Evolutionary conservation across 208 protist genomes (phyloP).

Genomic region (Porcisia deanei): DNA sequence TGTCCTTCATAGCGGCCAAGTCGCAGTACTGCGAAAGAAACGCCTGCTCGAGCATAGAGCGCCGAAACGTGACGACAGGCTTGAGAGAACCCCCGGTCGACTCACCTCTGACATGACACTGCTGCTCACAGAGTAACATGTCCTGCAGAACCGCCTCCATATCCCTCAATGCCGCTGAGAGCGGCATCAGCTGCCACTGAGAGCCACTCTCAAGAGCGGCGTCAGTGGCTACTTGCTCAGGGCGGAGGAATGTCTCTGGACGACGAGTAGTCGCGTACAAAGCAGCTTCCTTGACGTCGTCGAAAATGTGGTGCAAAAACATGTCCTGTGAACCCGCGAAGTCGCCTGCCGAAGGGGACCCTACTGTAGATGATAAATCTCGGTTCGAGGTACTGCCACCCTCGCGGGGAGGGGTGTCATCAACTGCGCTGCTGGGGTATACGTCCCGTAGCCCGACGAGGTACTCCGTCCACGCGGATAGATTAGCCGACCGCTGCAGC

Average conservation of each 20-base stretch:
- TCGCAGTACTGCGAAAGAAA: conserved; percentile 37
- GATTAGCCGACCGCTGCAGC: neutral
- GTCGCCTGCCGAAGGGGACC: neutral
- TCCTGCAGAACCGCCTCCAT: conserved; percentile 13
- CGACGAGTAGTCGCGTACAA: conserved; percentile 17
- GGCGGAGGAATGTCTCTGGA: conserved; percentile 11
- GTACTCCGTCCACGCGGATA: conserved; percentile 27
- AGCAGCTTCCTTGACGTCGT: conserved; percentile 18
- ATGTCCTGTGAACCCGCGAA: neutral
- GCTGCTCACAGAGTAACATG: conserved; percentile 5
- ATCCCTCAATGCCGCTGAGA: conserved; percentile 1
- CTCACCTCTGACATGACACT: neutral
- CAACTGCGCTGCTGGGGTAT: neutral
- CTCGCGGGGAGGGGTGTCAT: neutral
- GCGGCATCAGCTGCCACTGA: conserved; percentile 10
- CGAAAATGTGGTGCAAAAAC: conserved; percentile 25
- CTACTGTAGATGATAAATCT: neutral
- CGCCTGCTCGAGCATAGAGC: conserved; percentile 39
- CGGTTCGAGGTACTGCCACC: neutral
- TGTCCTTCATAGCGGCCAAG: neutral
- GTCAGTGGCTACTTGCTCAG: neutral
- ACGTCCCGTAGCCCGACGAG: conserved; percentile 19
- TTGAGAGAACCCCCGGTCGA: neutral
- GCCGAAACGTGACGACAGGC: conserved; percentile 10
- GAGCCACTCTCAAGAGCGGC: neutral